These are phyloP conservation scores for Alternaria atra DNA, from an alignment of 2,329 filamentous ascomycete species.

Conservation along the genomic window DNA sequence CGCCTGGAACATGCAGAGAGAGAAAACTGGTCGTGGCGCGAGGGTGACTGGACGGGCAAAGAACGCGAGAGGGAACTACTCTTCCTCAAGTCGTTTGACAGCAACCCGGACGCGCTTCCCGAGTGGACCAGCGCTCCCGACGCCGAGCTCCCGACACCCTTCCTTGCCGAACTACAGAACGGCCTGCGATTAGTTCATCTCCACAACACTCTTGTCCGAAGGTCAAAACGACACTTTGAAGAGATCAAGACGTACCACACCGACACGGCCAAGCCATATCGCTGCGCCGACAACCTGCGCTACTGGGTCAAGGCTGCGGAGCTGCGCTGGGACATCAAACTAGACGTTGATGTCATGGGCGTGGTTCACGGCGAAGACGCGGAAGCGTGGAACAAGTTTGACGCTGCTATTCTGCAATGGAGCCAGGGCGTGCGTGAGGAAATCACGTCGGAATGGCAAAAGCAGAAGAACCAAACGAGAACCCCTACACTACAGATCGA, in stretches of 20 bases:
- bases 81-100: constrained; percentile 81
- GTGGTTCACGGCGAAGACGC: constrained; percentile 78
- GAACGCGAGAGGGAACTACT: constrained; percentile 81
- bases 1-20: constrained; percentile 75
- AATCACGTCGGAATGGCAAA: constrained; percentile 75
- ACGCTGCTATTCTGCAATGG: constrained; percentile 84
- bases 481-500: constrained; percentile 53
- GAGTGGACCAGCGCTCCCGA: constrained; percentile 69
- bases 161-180: constrained; percentile 77
- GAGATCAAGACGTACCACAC: constrained; percentile 88
- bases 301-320: constrained; percentile 98
- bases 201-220: constrained; percentile 87
- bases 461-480: constrained; percentile 49
- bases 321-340: constrained; percentile 86
- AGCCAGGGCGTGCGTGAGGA: constrained; percentile 83
- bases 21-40: constrained; percentile 81
- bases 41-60: constrained; percentile 74
- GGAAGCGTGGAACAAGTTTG: constrained; percentile 81
- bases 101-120: constrained; percentile 67
- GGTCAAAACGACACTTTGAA: constrained; percentile 86
- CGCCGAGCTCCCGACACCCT: constrained; percentile 70
- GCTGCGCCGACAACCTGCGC: constrained; percentile 89
- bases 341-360: constrained; percentile 85
- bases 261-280: constrained; percentile 95
- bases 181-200: constrained; percentile 84